Evolutionary conservation across 495 filamentous ascomycete genomes (phyloP).

Genomic region (Cetradonia linearis): DNA sequence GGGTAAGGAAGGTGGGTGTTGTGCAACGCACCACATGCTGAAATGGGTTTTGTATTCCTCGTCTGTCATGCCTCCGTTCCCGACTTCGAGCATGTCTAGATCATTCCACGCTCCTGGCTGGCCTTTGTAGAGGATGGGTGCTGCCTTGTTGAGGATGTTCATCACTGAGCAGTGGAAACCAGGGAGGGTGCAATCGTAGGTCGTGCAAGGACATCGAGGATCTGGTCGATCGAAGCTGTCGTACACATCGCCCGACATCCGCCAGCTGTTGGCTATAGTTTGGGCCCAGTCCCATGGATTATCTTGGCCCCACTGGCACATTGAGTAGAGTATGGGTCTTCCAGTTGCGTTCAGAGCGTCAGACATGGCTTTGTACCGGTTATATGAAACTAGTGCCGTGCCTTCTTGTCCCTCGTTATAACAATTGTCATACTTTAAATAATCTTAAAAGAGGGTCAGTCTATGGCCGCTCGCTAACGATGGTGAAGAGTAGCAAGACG

Average conservation of each 20-base stretch:
- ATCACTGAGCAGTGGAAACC: slow-evolving; percentile 47
- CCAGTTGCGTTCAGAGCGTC: slow-evolving; percentile 47
- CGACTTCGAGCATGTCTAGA: slow-evolving; percentile 53
- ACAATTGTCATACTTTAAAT: slow-evolving; percentile 69
- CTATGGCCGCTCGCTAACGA: background rate
- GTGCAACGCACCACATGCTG: slow-evolving; percentile 26
- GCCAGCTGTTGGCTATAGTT: slow-evolving; percentile 47
- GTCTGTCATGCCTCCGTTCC: slow-evolving; percentile 46
- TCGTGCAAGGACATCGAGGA: slow-evolving; percentile 33
- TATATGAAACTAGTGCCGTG: slow-evolving; percentile 37
- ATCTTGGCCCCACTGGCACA: slow-evolving; percentile 36
- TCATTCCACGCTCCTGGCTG: slow-evolving; percentile 33
- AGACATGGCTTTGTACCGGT: slow-evolving; percentile 50
- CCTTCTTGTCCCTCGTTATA: slow-evolving; percentile 44
- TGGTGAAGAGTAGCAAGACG: slow-evolving; percentile 14
- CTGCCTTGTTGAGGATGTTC: slow-evolving; percentile 43
- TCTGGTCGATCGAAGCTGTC: slow-evolving; percentile 30
- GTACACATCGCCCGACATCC: slow-evolving; percentile 45
- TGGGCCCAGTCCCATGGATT: slow-evolving; percentile 47
- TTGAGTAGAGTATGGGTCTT: slow-evolving; percentile 50
- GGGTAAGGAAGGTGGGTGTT: background rate
- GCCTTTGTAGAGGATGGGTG: slow-evolving; percentile 29
- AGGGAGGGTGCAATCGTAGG: slow-evolving; percentile 38
- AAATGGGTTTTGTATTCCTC: slow-evolving; percentile 32
- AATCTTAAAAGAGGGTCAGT: slow-evolving; percentile 26